Evolutionary conservation across 2,329 filamentous ascomycete genomes (phyloP).

Genomic region (Monosporascus sp.): DNA sequence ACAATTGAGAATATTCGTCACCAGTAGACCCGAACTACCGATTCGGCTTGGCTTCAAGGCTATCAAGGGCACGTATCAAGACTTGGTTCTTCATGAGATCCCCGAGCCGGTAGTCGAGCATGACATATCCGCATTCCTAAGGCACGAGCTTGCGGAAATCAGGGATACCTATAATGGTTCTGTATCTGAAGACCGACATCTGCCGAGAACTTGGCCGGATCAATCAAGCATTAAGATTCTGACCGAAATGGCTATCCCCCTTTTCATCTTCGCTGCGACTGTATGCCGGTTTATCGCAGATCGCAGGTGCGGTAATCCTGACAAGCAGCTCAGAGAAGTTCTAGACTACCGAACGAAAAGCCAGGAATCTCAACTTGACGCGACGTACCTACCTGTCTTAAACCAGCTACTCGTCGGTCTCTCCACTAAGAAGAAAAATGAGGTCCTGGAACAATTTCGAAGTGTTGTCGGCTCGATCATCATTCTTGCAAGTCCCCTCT

Average conservation of each 20-base stretch:
- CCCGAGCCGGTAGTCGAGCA: conserved; percentile 21
- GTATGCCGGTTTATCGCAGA: conserved; percentile 21
- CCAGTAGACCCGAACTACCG: conserved; percentile 35
- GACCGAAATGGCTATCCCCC: conserved; percentile 15
- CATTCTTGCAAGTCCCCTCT: conserved; percentile 14
- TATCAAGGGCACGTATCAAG: conserved; percentile 22
- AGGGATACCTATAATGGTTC: conserved; percentile 15
- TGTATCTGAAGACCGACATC: conserved; percentile 3
- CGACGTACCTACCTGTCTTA: conserved; percentile 1
- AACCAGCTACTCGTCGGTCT: conserved; percentile 12
- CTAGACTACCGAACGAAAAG: background rate
- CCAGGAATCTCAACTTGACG: conserved; percentile 12
- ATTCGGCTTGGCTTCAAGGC: conserved; percentile 31
- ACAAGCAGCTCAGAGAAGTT: conserved; percentile 1
- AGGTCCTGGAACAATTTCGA: conserved; percentile 19
- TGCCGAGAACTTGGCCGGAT: conserved; percentile 26
- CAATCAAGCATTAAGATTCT: conserved; percentile 5
- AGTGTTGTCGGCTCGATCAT: conserved; percentile 27
- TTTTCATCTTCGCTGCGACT: conserved; percentile 27
- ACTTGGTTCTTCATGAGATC: conserved; percentile 33
- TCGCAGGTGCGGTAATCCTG: conserved; percentile 1
- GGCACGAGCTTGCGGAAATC: conserved; percentile 25
- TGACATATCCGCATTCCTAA: conserved; percentile 33
- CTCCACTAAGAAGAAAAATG: conserved; percentile 6
- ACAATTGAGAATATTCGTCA: conserved; percentile 32